Base-by-base conservation (phyloP, 129 eudicot species). In the Gnaphalium uliginosum region DNA sequence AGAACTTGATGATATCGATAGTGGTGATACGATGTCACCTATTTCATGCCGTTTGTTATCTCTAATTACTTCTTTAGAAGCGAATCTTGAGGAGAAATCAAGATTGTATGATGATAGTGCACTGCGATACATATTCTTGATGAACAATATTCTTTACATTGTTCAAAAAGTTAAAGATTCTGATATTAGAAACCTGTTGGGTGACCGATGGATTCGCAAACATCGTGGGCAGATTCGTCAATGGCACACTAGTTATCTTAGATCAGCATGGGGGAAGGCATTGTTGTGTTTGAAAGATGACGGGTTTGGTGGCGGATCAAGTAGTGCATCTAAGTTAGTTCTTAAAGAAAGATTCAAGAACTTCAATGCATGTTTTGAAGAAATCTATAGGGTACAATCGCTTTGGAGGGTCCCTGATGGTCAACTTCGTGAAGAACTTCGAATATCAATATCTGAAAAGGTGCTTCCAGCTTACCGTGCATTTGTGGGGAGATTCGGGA, bases 381-480 rank as follows among this genome's bases (percentile, higher is more conserved):
- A 94, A 21, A 88, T 94, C 57, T 90, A 94, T 76, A 86, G 93
- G 86, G 67, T 84, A 63, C 98, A 94, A 77, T 82, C 98, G 0
- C 83, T 83, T 58, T 94, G 98, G 97, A 90, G 82, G 75, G 98
- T 94, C 26, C 90, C 96, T 18, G 97, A 90, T 87, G 85, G 80
- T 69, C 98, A 94, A 69, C 93, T 94, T 58, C 88, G 98, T 8
- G 91, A 89, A 76, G 97, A 94, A 72, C 98, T 94, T 82, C 87
- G 97, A 72, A 90, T 93, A 77, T 94, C 98, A 11, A 90, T 94
- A 78, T 94, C 98, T 14, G 97, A 90, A 57, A 94, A 87, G 76
- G 91, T 89, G 19, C 82, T 94, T 70, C 98, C 98, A 9, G 98
- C 97, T 5, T 94, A 94, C 68, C 88, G 98, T 13, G 82, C 98